Conservation (phyloP, 2,329 filamentous ascomycete genomes). For the Tympanopsis confertula region DNA sequence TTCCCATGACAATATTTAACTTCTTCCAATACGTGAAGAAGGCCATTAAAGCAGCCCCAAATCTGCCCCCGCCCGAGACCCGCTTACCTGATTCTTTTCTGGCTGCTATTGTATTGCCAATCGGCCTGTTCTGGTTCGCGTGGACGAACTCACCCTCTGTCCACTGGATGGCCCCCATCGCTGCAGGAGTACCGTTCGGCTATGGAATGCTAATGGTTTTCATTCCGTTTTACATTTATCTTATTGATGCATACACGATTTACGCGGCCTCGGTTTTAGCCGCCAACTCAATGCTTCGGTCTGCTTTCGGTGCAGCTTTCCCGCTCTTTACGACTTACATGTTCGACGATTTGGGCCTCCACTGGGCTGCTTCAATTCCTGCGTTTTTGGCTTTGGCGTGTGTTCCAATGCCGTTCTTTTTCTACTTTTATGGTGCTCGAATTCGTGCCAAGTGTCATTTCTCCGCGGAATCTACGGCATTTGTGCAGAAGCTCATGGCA, state of each 20-base stretch:
- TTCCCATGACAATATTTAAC: constrained; percentile 37
- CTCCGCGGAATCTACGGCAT: constrained; percentile 48
- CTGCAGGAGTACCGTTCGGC: constrained; percentile 24
- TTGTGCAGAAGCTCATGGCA: constrained; percentile 37
- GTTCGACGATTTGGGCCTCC: constrained; percentile 46
- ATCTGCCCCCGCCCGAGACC: constrained; percentile 50
- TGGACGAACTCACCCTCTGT: constrained; percentile 50
- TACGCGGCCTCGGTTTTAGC: constrained; percentile 68
- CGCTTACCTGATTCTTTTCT: constrained; percentile 50
- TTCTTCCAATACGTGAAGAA: constrained; percentile 30
- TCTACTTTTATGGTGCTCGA: constrained; percentile 57
- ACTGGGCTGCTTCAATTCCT: constrained; percentile 66
- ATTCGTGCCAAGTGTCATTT: constrained; percentile 62
- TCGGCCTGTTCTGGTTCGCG: constrained; percentile 58
- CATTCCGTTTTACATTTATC: constrained; percentile 53
- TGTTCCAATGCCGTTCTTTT: constrained; percentile 64
- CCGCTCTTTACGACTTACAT: constrained; percentile 39
- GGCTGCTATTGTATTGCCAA: constrained; percentile 48
- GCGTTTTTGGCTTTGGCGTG: constrained; percentile 64
- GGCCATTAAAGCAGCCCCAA: constrained; percentile 31
- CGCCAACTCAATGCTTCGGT: constrained; percentile 46
- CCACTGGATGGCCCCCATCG: constrained; percentile 42
- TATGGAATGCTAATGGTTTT: constrained; percentile 49
- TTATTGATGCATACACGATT: constrained; percentile 59
- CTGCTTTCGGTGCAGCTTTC: constrained; percentile 43